Evolutionary conservation across 1,284 basidiomycete genomes (phyloP).

Genomic region (Cystobasidiaceae sp.): DNA sequence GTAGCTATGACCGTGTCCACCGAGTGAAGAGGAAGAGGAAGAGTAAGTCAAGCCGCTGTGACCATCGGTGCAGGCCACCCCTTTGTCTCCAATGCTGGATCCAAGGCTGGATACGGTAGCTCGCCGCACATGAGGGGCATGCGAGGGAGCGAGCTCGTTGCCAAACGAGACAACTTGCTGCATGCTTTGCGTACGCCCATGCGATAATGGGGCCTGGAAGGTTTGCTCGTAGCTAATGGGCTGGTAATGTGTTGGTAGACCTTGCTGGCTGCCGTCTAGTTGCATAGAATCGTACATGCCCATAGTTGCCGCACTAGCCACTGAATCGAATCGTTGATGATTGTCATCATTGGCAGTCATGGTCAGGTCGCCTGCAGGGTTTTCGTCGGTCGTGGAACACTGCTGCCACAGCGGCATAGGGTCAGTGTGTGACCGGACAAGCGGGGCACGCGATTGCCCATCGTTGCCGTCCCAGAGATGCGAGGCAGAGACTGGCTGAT

Average conservation of each 20-base stretch:
- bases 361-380: not conserved
- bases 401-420: slow-evolving; percentile 13
- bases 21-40: too few relatives aligned
- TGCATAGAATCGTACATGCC: too few relatives aligned
- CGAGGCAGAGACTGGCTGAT: too few relatives aligned
- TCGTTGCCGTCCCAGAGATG: not conserved
- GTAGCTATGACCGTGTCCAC: slow-evolving; percentile 5
- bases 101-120: slow-evolving; percentile 9
- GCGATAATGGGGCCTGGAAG: too few relatives aligned
- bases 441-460: not conserved
- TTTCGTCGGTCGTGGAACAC: not conserved
- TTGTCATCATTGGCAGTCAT: too few relatives aligned
- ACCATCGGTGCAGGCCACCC: not conserved
- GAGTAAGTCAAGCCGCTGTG: too few relatives aligned
- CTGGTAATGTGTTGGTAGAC: too few relatives aligned
- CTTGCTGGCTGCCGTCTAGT: too few relatives aligned
- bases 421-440: slow-evolving; percentile 21
- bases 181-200: not conserved
- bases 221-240: too few relatives aligned
- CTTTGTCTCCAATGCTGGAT: not conserved
- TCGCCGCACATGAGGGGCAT: not conserved
- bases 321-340: too few relatives aligned
- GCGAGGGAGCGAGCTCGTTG: not conserved
- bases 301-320: too few relatives aligned
- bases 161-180: not conserved